Evolutionary conservation across 495 filamentous ascomycete genomes (phyloP).

Genomic region (Daldinia vernicosa): DNA sequence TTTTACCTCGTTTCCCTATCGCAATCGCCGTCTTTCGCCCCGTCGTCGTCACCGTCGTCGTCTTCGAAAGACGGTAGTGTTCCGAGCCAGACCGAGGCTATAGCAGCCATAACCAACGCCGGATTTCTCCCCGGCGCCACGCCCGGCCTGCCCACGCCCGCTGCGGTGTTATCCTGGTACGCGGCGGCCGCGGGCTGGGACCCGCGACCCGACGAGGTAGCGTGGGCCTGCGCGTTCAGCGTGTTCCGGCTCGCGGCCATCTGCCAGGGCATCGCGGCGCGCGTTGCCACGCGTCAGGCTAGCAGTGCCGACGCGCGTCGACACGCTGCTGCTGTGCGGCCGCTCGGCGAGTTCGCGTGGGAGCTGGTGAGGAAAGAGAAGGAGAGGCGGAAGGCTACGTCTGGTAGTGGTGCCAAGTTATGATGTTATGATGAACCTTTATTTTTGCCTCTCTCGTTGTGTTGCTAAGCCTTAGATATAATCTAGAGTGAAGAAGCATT

Average conservation of each 20-base stretch:
- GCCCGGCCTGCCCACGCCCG: conserved; percentile 76
- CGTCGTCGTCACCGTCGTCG: conserved; percentile 31
- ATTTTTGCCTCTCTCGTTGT: not conserved
- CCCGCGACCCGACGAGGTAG: conserved; percentile 69
- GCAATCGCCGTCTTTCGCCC: conserved; percentile 31
- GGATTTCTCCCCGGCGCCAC: conserved; percentile 69
- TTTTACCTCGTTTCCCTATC: conserved; percentile 60
- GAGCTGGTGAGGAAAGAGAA: conserved; percentile 55
- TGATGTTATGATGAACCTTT: conserved; percentile 16
- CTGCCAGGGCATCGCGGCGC: conserved; percentile 92
- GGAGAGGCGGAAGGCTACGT: conserved; percentile 14
- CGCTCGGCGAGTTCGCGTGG: conserved; percentile 81
- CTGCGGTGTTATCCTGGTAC: conserved; percentile 82
- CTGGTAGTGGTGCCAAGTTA: conserved; percentile 13
- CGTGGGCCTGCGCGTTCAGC: conserved; percentile 71
- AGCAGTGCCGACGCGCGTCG: conserved; percentile 82
- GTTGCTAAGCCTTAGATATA: not conserved
- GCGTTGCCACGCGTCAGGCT: conserved; percentile 85
- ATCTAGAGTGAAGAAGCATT: not conserved
- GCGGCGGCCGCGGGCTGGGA: conserved; percentile 74
- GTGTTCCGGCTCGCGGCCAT: conserved; percentile 76
- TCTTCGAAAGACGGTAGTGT: not conserved
- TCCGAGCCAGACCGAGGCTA: conserved; percentile 22
- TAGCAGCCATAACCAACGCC: conserved; percentile 48
- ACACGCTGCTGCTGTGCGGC: conserved; percentile 70